Evolutionary conservation across 306 rosid genomes (phyloP).

Genomic region (Rosa lucieae): DNA sequence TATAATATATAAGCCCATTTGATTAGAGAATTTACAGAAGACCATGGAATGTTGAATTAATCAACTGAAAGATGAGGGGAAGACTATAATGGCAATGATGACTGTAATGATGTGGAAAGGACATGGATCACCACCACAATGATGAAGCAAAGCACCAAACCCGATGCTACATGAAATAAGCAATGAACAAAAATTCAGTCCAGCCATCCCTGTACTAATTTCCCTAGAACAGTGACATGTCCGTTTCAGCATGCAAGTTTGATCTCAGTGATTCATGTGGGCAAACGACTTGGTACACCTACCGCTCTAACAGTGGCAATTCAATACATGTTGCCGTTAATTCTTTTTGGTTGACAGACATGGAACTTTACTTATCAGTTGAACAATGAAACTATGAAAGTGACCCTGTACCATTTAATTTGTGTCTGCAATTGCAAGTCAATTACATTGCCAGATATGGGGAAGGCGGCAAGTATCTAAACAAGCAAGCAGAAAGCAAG

Average conservation of each 20-base stretch:
- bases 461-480: background rate
- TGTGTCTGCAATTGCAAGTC: slow-evolving; percentile 24
- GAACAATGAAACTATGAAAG: slow-evolving; percentile 28
- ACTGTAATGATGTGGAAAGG: slow-evolving; percentile 35
- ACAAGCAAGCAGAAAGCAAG: background rate
- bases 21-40: background rate
- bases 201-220: slow-evolving; percentile 11
- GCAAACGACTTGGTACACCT: background rate
- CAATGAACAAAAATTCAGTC: slow-evolving; percentile 19
- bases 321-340: slow-evolving; percentile 13
- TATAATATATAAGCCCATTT: background rate
- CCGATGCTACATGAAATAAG: background rate
- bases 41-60: background rate
- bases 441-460: slow-evolving; percentile 13
- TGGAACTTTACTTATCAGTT: slow-evolving; percentile 2
- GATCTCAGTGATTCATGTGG: slow-evolving; percentile 26
- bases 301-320: slow-evolving; percentile 3
- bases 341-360: slow-evolving; percentile 2
- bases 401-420: slow-evolving; percentile 19
- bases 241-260: slow-evolving; percentile 30
- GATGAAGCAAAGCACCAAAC: slow-evolving; percentile 14
- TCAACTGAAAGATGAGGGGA: slow-evolving; percentile 9
- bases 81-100: slow-evolving; percentile 35
- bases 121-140: slow-evolving; percentile 29
- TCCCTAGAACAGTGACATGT: slow-evolving; percentile 30